Percentiles rank a stretch among this genome's conserved stretches.
phyloP scores from a whole-genome alignment of 2,329 filamentous ascomycete genomes.

The Xylaria sp. region DNA sequence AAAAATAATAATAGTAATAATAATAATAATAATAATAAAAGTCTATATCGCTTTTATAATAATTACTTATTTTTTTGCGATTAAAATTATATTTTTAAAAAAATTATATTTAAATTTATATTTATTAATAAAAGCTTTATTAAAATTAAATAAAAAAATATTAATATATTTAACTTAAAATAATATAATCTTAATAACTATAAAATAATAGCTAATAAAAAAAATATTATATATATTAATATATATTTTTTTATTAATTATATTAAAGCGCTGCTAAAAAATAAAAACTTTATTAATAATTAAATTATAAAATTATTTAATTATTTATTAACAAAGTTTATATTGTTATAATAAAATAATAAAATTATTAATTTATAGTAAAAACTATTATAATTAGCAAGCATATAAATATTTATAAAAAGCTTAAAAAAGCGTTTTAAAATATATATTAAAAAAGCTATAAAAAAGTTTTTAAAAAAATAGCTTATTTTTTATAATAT shows the following conservation, averaged over 20 bases:
- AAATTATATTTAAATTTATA: background rate
- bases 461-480: background rate
- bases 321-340: background rate
- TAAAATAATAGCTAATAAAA: background rate
- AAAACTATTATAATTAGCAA: background rate
- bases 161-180: background rate
- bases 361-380: background rate
- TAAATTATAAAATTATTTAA: background rate
- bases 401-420: background rate
- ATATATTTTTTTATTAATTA: background rate
- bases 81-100: background rate
- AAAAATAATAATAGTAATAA: too few species aligned
- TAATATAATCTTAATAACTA: background rate
- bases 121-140: background rate
- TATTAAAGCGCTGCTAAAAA: background rate
- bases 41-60: too few species aligned
- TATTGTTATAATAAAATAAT: background rate
- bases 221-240: background rate
- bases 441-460: background rate
- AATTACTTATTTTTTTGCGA: too few species aligned
- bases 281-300: background rate
- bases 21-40: background rate
- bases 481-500: background rate
- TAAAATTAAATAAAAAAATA: background rate
- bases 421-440: background rate